Percentiles rank a stretch among this genome's conserved stretches.
phyloP scores from a whole-genome alignment of 495 filamentous ascomycete species.

The Aspergillus homomorphus region DNA sequence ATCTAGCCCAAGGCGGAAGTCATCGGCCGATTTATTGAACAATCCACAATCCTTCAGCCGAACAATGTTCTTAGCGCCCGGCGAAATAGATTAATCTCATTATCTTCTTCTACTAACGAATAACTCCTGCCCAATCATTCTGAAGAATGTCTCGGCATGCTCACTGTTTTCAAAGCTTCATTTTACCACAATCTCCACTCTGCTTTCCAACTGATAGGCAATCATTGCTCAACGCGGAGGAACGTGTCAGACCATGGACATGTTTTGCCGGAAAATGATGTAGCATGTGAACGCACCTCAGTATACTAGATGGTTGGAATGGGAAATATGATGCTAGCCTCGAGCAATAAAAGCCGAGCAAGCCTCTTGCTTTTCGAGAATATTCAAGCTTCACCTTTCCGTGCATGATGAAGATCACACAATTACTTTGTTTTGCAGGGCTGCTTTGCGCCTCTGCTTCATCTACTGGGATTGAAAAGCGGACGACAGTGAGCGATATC shows the following conservation, averaged over 20 bases:
- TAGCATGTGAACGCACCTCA: background rate
- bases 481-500: conserved; percentile 1
- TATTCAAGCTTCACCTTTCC: background rate
- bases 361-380: background rate
- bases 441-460: background rate
- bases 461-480: background rate
- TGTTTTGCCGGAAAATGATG: background rate
- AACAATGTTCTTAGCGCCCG: background rate
- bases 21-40: background rate
- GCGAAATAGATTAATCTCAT: background rate
- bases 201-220: background rate
- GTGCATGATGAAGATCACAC: background rate
- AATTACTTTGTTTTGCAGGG: background rate
- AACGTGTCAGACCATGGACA: background rate
- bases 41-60: background rate
- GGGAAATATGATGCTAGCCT: background rate
- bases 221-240: background rate
- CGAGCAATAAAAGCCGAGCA: background rate
- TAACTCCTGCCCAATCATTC: background rate
- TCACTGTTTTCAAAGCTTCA: background rate
- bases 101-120: background rate
- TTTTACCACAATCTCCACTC: background rate
- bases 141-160: conserved; percentile 1
- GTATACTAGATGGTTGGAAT: background rate
- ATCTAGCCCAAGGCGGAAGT: conserved; percentile 2